Evolutionary conservation across 108 stramenopile species (phyloP).

Genomic region (Pinguiococcus pyrenoidosus): DNA sequence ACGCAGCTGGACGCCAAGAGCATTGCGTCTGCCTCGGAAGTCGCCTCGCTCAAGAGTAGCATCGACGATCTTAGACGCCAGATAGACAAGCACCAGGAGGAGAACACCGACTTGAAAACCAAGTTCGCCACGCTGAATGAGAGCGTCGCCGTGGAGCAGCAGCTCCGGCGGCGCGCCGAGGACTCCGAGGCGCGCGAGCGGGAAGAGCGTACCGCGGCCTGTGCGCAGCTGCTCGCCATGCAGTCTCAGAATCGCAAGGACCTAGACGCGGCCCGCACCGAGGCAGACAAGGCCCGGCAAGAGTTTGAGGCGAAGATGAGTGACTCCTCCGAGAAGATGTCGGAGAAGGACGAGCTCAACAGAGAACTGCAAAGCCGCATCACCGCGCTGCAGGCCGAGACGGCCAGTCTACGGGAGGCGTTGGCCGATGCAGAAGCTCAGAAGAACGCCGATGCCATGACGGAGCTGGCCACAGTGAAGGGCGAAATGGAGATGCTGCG

Average conservation of each 20-base stretch:
- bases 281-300: neutral
- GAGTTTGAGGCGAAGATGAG: slow-evolving; percentile 1
- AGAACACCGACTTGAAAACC: neutral
- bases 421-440: slow-evolving; percentile 23
- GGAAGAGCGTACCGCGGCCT: slow-evolving; percentile 25
- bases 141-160: slow-evolving; percentile 13
- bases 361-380: too few species aligned
- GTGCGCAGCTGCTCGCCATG: slow-evolving; percentile 23
- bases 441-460: slow-evolving; percentile 9
- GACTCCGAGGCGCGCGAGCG: slow-evolving; percentile 27
- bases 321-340: neutral
- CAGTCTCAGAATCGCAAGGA: slow-evolving; percentile 16
- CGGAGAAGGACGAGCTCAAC: too few species aligned
- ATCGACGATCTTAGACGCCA: neutral
- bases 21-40: too few species aligned
- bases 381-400: slow-evolving; percentile 24
- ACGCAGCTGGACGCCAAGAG: slow-evolving; percentile 8
- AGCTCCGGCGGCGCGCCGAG: slow-evolving; percentile 21
- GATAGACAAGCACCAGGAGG: neutral
- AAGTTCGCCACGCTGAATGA: slow-evolving; percentile 1
- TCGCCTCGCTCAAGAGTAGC: too few species aligned
- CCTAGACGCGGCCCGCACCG: slow-evolving; percentile 7
- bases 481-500: slow-evolving; percentile 33
- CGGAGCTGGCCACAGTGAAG: slow-evolving; percentile 8
- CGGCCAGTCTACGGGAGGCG: slow-evolving; percentile 11